phyloP scores from a whole-genome alignment of 23 red algal species.

The Pyropia yezoensis region DNA sequence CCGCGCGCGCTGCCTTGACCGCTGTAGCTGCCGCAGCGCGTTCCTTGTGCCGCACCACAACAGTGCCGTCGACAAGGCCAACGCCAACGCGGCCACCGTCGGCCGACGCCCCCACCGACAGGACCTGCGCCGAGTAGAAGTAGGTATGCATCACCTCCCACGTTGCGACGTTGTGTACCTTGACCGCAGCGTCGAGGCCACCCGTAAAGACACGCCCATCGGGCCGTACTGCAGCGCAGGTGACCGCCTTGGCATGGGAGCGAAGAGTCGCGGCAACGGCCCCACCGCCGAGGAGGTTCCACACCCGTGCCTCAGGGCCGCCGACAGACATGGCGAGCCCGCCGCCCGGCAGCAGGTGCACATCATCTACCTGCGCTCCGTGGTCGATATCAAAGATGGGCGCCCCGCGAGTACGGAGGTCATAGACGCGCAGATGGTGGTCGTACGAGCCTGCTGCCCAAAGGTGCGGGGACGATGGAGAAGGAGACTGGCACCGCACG shows the following conservation, averaged over 20 bases:
- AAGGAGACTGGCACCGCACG: conserved; percentile 67
- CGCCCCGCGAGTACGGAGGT: conserved; percentile 41
- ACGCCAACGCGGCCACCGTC: conserved; percentile 57
- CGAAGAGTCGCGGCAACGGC: conserved; percentile 19
- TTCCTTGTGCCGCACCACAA: conserved; percentile 28
- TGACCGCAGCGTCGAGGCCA: conserved; percentile 68
- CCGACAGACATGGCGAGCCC: conserved; percentile 66
- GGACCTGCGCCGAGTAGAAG: conserved; percentile 29
- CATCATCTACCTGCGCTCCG: conserved; percentile 44
- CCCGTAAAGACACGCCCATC: conserved; percentile 41
- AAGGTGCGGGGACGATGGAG: conserved; percentile 67
- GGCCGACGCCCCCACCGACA: conserved; percentile 35
- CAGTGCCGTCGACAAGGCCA: conserved; percentile 57
- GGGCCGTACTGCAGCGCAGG: conserved; percentile 20
- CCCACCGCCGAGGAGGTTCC: conserved; percentile 73
- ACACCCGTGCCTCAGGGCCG: conserved; percentile 49
- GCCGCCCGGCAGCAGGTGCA: conserved; percentile 71
- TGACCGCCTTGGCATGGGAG: conserved; percentile 75
- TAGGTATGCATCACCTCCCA: conserved; percentile 37
- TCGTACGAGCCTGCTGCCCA: conserved; percentile 91
- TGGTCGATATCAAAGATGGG: conserved; percentile 59
- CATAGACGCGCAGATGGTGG: conserved; percentile 68
- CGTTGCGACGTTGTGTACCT: conserved; percentile 55
- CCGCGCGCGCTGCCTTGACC: conserved; percentile 1
- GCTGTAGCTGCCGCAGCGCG: neutral